Conservation (phyloP, 75 land plant genomes). For the Larix kaempferi region DNA sequence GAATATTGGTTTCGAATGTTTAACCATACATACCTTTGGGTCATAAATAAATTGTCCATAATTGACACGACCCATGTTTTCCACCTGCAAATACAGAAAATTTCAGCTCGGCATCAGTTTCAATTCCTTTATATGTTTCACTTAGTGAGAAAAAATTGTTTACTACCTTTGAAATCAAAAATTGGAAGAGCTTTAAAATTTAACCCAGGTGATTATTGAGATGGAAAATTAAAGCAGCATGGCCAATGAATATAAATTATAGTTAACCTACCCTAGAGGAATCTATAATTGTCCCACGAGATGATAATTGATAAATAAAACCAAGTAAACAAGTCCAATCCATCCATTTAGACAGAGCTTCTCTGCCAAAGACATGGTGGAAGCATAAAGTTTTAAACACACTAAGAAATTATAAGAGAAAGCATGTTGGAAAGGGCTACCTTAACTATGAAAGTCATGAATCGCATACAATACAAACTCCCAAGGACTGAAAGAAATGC, state of each 20-base stretch:
- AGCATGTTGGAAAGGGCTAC: neutral
- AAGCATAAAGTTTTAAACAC: neutral
- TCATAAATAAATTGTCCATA: constrained; percentile 80
- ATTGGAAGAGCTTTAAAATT: neutral
- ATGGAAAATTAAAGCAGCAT: neutral
- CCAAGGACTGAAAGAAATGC: neutral
- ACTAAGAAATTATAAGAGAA: neutral
- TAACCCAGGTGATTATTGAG: neutral
- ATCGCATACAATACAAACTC: neutral
- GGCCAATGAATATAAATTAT: neutral
- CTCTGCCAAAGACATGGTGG: neutral
- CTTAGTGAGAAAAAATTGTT: neutral
- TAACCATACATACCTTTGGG: constrained; percentile 49
- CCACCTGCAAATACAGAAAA: constrained; percentile 51
- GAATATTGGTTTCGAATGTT: neutral
- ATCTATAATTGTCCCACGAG: neutral
- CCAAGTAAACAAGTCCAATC: neutral
- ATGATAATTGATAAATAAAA: neutral
- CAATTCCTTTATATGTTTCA: neutral
- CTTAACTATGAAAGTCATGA: neutral
- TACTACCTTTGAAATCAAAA: neutral
- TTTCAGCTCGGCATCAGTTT: neutral
- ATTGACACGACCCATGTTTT: constrained; percentile 92
- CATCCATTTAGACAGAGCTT: neutral
- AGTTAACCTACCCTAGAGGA: neutral